Conservation (phyloP, 176 grass and related monocot species). For the Aechmea fasciata region DNA sequence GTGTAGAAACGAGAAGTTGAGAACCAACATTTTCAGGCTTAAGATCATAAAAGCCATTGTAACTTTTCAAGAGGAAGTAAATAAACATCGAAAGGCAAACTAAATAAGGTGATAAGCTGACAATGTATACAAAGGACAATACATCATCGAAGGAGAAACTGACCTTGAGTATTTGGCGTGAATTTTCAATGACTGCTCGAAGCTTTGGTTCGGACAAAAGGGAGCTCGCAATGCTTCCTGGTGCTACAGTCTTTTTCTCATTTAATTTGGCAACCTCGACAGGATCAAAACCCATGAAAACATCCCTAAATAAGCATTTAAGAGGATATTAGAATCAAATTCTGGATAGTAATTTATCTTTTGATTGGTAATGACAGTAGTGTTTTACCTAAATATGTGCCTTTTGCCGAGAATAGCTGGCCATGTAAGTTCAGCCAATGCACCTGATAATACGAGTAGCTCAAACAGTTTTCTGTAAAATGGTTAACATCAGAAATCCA, state of each 20-base stretch:
- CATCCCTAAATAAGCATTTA: slow-evolving; percentile 42
- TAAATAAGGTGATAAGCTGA: no score
- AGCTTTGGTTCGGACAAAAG: slow-evolving; percentile 87
- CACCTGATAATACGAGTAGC: slow-evolving; percentile 66
- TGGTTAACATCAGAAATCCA: slow-evolving; percentile 8
- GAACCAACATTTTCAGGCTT: slow-evolving; percentile 13
- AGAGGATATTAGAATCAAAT: not conserved
- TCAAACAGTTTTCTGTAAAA: slow-evolving; percentile 83
- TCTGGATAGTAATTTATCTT: not conserved
- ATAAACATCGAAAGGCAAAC: no score
- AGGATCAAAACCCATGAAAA: slow-evolving; percentile 71
- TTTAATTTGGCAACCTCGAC: slow-evolving; percentile 57
- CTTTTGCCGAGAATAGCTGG: slow-evolving; percentile 80
- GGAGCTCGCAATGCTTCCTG: slow-evolving; percentile 42
- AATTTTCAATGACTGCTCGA: slow-evolving; percentile 66
- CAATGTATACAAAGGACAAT: not conserved
- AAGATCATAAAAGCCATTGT: not conserved
- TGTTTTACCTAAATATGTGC: slow-evolving; percentile 64
- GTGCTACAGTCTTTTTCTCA: slow-evolving; percentile 56
- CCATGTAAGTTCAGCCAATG: slow-evolving; percentile 90
- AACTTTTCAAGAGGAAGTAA: no score
- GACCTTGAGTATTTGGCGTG: slow-evolving; percentile 67
- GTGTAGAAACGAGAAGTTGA: not conserved
- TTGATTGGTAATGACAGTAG: not conserved
- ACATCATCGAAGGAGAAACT: not conserved